Evolutionary conservation across 768 basidiomycete species (phyloP).

Genomic region (Pisolithus orientalis): DNA sequence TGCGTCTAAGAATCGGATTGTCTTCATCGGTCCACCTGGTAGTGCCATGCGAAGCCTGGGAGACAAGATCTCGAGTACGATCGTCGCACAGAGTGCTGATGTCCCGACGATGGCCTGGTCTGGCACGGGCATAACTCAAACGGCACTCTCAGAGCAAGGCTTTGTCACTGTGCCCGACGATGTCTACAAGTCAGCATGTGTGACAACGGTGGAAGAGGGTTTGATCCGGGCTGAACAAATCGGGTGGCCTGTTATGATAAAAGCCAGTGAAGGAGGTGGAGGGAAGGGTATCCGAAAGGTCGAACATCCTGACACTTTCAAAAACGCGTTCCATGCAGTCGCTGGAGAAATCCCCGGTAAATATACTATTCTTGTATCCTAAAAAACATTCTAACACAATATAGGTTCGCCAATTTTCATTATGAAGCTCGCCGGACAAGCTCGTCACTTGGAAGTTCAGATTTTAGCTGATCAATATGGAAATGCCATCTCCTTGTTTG

Average conservation of each 20-base stretch:
- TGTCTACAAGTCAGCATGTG: constrained; percentile 84
- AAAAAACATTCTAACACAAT: constrained; percentile 4
- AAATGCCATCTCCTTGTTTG: constrained; percentile 97
- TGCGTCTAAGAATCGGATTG: constrained; percentile 90
- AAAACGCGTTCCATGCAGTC: constrained; percentile 91
- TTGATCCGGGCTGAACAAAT: constrained; percentile 77
- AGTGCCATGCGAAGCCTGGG: constrained; percentile 98
- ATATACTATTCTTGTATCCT: constrained; percentile 11
- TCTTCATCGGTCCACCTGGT: constrained; percentile 98
- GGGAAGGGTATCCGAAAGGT: constrained; percentile 99
- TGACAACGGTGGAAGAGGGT: constrained; percentile 83
- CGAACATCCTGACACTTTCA: constrained; percentile 79
- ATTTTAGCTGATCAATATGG: constrained; percentile 99
- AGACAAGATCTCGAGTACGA: constrained; percentile 99
- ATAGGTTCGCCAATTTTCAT: constrained; percentile 96
- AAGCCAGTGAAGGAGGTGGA: constrained; percentile 98
- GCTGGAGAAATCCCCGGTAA: constrained; percentile 93
- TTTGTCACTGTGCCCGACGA: constrained; percentile 93
- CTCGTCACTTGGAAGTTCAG: constrained; percentile 97
- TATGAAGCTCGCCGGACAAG: constrained; percentile 98
- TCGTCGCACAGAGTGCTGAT: constrained; percentile 93
- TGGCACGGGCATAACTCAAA: constrained; percentile 88
- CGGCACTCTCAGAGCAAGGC: constrained; percentile 74
- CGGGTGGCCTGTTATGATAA: constrained; percentile 99
- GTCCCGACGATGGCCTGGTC: constrained; percentile 99